Percentiles rank a stretch among this genome's conserved stretches.
Evolutionary conservation across 1,284 basidiomycete genomes (phyloP).

Genomic region (Gomphus bonarii): DNA sequence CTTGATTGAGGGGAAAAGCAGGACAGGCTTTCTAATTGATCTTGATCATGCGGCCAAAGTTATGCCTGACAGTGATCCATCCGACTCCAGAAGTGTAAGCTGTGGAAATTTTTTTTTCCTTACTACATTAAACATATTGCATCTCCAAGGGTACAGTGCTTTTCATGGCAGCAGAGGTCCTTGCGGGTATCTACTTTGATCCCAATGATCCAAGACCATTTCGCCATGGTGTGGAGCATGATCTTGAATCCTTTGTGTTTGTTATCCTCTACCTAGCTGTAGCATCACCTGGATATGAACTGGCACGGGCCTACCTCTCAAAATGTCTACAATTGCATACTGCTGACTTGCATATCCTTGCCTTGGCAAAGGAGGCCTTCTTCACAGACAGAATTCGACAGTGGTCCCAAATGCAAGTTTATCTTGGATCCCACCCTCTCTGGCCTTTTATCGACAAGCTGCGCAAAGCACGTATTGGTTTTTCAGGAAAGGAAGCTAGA

Average conservation of each 20-base stretch:
- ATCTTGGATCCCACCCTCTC: too few relatives aligned
- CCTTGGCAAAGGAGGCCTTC: too few relatives aligned
- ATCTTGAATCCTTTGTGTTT: background rate
- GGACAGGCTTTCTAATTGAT: background rate
- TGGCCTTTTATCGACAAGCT: too few relatives aligned
- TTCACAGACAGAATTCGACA: too few relatives aligned
- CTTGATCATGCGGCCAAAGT: background rate
- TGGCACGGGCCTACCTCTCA: too few relatives aligned
- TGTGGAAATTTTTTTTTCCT: background rate
- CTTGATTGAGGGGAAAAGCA: background rate
- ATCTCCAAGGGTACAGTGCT: background rate
- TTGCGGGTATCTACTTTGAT: background rate
- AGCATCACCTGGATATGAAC: background rate
- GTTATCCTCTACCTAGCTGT: background rate
- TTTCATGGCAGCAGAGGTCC: background rate
- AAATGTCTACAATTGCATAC: too few relatives aligned
- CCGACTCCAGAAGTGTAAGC: background rate
- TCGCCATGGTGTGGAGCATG: background rate
- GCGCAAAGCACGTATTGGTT: too few relatives aligned
- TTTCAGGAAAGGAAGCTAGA: too few relatives aligned
- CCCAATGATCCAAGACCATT: background rate
- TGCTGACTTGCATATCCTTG: too few relatives aligned
- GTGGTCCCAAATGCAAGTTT: too few relatives aligned
- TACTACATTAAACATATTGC: background rate
- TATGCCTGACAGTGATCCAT: background rate